Base-by-base conservation (phyloP, 306 rosid species). In the Dalbergia cultrata region DNA sequence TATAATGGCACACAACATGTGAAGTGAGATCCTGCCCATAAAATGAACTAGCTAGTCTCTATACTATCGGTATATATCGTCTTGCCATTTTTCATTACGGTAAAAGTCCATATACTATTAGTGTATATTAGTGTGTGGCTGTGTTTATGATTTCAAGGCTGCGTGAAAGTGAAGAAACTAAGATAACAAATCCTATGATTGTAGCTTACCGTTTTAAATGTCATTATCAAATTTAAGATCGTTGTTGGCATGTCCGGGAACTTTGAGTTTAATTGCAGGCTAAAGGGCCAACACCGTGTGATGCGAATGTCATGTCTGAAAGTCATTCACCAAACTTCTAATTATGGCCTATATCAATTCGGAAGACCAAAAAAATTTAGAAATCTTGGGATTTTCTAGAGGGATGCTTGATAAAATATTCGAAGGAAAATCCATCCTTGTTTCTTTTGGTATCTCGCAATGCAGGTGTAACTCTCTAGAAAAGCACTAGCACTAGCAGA, bases 281-380 rank as follows among this genome's bases (percentile, higher is more conserved):
- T 35, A 56, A 35, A 68, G 76, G 71, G 59, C 85, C 77, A 60
- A 22, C 77, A 61, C 19, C 81, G 76, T 63, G 85, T 82, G 85
- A 68, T 35, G n/a, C 49, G 49, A 67, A 19, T 70, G 45, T 60
- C 77, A 13, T 70, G 39, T 60, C 70, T 60, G 3, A 16, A 47
- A 34, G 22, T 81, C 82, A 70, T 60, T 68, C 77, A 75, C 77
- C 70, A 76, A 75, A 60, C 65, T 74, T 60, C 37, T 70, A 26
- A 64, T 72, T 58, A 39, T 39, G 52, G 6, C 60, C 67, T 10
- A 43, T 34, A 18, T 13, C 47, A 33, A 39, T 60, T 60, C 77
- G 33, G 67, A 26, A 26, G 31, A 26, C 31, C 0, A 26, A 26
- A 3, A 0, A 22, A n/a, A 59, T 60, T 60, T 75, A 13, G 59